Percentiles rank a stretch among this genome's conserved stretches.
Evolutionary conservation across 805 yeast genomes (phyloP).

Genomic region (Suhomyces sp.): DNA sequence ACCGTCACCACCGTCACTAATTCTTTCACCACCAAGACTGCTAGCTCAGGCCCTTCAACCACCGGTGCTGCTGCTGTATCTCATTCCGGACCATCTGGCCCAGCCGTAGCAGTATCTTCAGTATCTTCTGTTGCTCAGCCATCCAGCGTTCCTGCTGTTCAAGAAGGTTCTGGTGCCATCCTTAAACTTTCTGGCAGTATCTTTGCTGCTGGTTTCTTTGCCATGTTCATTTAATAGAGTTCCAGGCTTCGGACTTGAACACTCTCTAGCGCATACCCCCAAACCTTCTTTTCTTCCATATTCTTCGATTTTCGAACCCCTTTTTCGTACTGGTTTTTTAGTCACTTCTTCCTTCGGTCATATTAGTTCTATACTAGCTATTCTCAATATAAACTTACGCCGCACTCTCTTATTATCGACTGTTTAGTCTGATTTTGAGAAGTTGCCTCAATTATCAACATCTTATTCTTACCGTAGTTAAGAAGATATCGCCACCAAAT

Average conservation of each 20-base stretch:
- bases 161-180: conserved; percentile 10
- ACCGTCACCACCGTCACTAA: conserved; percentile 2
- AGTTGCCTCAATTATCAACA: no score
- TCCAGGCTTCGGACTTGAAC: background rate
- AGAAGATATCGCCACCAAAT: no score
- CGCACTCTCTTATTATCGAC: no score
- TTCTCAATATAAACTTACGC: no score
- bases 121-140: background rate
- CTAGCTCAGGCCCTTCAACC: conserved; percentile 3
- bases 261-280: no score
- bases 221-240: conserved; percentile 6
- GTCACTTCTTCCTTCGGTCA: no score
- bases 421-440: no score
- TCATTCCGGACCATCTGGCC: conserved; percentile 2
- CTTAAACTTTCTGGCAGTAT: conserved; percentile 10
- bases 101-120: conserved; percentile 1
- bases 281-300: no score
- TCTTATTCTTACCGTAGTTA: no score
- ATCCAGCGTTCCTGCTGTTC: background rate
- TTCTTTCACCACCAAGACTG: conserved; percentile 1
- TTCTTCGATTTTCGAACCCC: no score
- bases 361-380: no score
- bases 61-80: conserved; percentile 1
- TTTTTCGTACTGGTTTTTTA: no score
- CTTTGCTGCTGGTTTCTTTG: conserved; percentile 9